These are phyloP conservation scores for Corymbia citriodora DNA, from an alignment of 441 rosid genomes.

Conservation along the genomic window DNA sequence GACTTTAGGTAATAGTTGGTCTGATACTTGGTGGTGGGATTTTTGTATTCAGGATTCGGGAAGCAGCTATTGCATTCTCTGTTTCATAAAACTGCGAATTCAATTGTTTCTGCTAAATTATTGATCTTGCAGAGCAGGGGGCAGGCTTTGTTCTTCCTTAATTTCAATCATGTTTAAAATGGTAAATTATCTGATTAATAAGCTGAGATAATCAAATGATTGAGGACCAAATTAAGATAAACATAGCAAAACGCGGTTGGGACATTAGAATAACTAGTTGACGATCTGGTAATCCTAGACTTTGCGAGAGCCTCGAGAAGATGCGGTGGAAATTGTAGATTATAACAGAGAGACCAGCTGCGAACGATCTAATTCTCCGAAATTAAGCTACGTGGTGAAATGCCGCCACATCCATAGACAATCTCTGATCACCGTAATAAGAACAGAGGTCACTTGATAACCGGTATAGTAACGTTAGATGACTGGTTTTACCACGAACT, in stretches of 20 bases:
- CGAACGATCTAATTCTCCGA: background rate
- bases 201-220: background rate
- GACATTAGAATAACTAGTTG: background rate
- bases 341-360: background rate
- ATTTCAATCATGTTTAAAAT: background rate
- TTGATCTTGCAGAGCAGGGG: background rate
- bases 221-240: background rate
- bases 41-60: background rate
- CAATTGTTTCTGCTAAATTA: background rate
- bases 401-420: background rate
- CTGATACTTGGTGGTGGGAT: background rate
- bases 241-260: background rate
- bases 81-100: background rate
- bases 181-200: background rate
- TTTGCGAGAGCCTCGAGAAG: background rate
- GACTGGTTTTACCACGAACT: background rate
- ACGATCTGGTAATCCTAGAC: background rate
- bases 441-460: background rate
- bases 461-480: background rate
- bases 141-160: background rate
- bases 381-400: background rate
- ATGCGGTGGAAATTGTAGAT: background rate
- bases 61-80: background rate
- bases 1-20: background rate
- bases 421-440: background rate